Conservation (phyloP, 306 rosid species). For the Lagenaria siceraria region DNA sequence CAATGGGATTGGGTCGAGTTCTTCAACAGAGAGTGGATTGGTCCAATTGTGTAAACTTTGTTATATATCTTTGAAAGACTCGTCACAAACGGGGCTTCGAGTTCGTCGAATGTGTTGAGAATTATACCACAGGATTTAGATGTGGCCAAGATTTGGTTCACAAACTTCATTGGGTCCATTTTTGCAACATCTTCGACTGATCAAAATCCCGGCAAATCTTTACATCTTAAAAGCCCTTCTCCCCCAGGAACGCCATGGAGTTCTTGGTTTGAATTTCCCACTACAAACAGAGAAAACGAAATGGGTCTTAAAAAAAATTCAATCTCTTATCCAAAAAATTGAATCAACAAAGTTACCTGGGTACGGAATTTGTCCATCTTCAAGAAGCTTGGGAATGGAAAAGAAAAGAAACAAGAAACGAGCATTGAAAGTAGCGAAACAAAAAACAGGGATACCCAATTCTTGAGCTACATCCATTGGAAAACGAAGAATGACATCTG, state of each 20-base stretch:
- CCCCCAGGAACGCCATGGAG: constrained; percentile 22
- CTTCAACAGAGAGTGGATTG: constrained; percentile 23
- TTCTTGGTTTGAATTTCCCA: constrained; percentile 32
- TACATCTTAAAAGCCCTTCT: constrained; percentile 31
- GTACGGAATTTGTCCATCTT: constrained; percentile 26
- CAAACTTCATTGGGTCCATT: neutral
- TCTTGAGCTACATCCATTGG: constrained; percentile 18
- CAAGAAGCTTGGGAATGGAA: constrained; percentile 15
- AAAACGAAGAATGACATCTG: constrained; percentile 23
- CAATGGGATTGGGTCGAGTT: neutral
- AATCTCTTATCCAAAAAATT: neutral
- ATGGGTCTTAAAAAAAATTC: neutral
- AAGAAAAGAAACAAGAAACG: constrained; percentile 31
- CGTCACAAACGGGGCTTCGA: constrained; percentile 28
- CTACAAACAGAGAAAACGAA: constrained; percentile 10
- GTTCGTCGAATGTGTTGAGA: constrained; percentile 49
- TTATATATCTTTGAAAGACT: constrained; percentile 17
- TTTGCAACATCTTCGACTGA: neutral
- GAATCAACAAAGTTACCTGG: constrained; percentile 16
- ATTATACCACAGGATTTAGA: constrained; percentile 19
- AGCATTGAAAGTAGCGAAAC: constrained; percentile 30
- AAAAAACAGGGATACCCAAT: constrained; percentile 21
- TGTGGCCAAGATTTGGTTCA: neutral
- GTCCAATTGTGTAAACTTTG: constrained; percentile 31
- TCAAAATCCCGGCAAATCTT: constrained; percentile 40